These are phyloP conservation scores for Zizania latifolia DNA, from an alignment of 176 grass and related monocot species.

Conservation along the genomic window DNA sequence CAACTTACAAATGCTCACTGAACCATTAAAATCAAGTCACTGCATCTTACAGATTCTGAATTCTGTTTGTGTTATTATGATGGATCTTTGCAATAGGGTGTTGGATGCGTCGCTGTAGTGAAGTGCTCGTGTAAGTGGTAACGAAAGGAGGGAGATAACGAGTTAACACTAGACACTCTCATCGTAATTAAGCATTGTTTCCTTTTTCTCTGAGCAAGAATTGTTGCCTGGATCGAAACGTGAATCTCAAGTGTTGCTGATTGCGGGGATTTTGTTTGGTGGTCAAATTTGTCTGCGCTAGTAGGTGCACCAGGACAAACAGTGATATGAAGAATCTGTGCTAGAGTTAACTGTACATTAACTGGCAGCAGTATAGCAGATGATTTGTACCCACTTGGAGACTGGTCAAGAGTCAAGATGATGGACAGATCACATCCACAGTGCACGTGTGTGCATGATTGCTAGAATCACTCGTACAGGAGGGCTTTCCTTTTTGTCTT, in stretches of 20 bases:
- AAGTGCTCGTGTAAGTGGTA: neutral
- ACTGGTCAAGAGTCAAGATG: slow-evolving; percentile 17
- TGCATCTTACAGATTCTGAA: no score
- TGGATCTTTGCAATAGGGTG: neutral
- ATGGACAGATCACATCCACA: slow-evolving; percentile 22
- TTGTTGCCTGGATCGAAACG: neutral
- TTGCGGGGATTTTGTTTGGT: slow-evolving; percentile 21
- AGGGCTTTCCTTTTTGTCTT: neutral
- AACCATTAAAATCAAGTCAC: neutral
- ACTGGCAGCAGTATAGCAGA: neutral
- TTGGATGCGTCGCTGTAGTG: neutral
- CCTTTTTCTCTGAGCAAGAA: neutral
- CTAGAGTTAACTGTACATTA: slow-evolving; percentile 32
- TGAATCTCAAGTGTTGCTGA: slow-evolving; percentile 16
- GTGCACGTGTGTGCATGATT: slow-evolving; percentile 45
- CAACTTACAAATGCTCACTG: neutral
- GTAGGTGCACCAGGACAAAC: neutral
- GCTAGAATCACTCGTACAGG: neutral
- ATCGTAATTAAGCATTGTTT: neutral
- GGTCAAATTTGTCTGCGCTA: slow-evolving; percentile 55
- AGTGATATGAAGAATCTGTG: slow-evolving; percentile 18
- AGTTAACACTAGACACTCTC: neutral
- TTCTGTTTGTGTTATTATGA: no score
- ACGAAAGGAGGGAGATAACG: neutral
- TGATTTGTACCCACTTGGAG: neutral